These are phyloP conservation scores for Lathyrus oleraceus DNA, from an alignment of 306 rosid species.

Conservation along the genomic window DNA sequence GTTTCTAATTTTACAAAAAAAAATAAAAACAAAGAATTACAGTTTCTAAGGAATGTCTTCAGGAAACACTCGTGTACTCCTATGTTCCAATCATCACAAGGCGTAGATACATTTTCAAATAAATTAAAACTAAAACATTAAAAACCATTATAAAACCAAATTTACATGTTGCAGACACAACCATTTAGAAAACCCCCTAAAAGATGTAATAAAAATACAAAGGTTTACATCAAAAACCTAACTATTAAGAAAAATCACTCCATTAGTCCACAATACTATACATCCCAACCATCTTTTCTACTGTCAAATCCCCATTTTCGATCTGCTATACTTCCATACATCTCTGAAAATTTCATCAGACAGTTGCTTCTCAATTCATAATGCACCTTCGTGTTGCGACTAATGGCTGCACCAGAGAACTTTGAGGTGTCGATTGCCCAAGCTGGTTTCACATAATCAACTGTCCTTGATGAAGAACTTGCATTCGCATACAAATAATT, in stretches of 20 bases:
- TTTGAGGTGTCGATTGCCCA: slow-evolving; percentile 98
- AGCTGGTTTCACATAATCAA: slow-evolving; percentile 92
- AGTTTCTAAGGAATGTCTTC: slow-evolving; percentile 25
- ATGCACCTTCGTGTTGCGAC: slow-evolving; percentile 79
- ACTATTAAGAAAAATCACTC: slow-evolving; percentile 1
- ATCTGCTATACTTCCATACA: slow-evolving; percentile 69
- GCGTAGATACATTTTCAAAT: slow-evolving; percentile 24
- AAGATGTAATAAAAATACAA: slow-evolving; percentile 32
- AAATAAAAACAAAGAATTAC: slow-evolving; percentile 11
- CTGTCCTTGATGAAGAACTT: slow-evolving; percentile 66
- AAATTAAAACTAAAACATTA: slow-evolving; percentile 31
- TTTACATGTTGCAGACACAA: slow-evolving; percentile 60
- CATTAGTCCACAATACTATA: slow-evolving; percentile 44
- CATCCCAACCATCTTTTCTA: slow-evolving; percentile 96
- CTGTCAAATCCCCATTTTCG: slow-evolving; percentile 70
- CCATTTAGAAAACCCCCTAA: slow-evolving; percentile 51
- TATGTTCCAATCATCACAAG: slow-evolving; percentile 29
- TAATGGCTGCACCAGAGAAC: slow-evolving; percentile 88
- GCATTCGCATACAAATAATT: slow-evolving; percentile 92
- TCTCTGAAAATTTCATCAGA: slow-evolving; percentile 64
- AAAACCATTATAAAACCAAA: slow-evolving; percentile 47
- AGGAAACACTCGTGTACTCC: slow-evolving; percentile 13
- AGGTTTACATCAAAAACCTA: slow-evolving; percentile 40
- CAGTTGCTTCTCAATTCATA: slow-evolving; percentile 70
- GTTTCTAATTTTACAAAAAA: not conserved